phyloP scores from a whole-genome alignment of 2,329 filamentous ascomycete species.

The Diaporthe sp. region DNA sequence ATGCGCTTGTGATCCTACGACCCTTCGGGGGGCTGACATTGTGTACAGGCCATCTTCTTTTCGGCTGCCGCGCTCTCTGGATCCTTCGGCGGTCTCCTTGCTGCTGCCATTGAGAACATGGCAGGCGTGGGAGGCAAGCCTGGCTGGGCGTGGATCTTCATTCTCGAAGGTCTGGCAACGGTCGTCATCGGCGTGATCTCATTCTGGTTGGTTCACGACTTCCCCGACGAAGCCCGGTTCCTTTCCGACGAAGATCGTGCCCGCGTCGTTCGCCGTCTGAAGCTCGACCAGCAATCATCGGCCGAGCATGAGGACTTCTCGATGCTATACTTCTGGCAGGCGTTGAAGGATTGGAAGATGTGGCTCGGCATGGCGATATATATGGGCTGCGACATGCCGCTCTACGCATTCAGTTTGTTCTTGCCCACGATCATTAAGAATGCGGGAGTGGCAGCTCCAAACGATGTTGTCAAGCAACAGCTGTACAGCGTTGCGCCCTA shows the following conservation, averaged over 20 bases:
- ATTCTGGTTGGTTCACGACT: conserved; percentile 84
- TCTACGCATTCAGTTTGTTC: conserved; percentile 69
- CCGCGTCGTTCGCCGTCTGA: conserved; percentile 77
- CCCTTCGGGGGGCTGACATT: background rate
- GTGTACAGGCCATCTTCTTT: conserved; percentile 76
- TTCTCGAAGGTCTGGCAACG: conserved; percentile 77
- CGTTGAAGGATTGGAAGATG: conserved; percentile 84
- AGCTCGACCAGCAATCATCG: conserved; percentile 76
- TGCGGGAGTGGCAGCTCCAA: conserved; percentile 57
- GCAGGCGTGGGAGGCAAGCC: conserved; percentile 65
- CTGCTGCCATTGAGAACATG: conserved; percentile 78
- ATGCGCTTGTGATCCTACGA: background rate
- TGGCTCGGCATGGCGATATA: conserved; percentile 62
- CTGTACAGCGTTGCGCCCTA: conserved; percentile 84
- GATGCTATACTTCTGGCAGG: conserved; percentile 77
- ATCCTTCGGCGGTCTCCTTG: conserved; percentile 79
- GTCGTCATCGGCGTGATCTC: conserved; percentile 74
- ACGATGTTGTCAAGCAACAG: conserved; percentile 63
- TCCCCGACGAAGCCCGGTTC: conserved; percentile 80
- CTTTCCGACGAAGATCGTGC: conserved; percentile 75
- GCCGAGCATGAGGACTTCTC: conserved; percentile 79
- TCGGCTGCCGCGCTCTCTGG: conserved; percentile 83
- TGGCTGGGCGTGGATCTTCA: conserved; percentile 75
- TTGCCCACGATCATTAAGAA: conserved; percentile 68
- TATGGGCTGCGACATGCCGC: conserved; percentile 61